phyloP scores from a whole-genome alignment of 495 filamentous ascomycete genomes.

The Hyaloscypha hepaticicola region DNA sequence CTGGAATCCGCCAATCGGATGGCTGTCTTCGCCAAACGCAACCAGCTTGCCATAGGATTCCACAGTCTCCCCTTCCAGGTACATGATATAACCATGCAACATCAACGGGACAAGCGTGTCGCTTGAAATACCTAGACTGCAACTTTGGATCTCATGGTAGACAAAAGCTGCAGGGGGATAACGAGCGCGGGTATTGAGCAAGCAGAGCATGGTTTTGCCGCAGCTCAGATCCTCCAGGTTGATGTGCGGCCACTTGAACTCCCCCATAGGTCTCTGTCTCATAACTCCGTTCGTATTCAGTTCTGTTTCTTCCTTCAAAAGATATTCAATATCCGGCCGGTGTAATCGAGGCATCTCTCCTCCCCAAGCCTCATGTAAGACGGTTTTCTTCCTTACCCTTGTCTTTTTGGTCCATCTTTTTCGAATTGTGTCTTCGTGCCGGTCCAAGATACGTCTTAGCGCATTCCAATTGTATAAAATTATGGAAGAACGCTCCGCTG shows the following conservation, averaged over 20 bases:
- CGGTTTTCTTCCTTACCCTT: slow-evolving; percentile 33
- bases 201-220: slow-evolving; percentile 42
- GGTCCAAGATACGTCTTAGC: slow-evolving; percentile 35
- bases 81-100: slow-evolving; percentile 41
- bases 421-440: slow-evolving; percentile 40
- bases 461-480: slow-evolving; percentile 31
- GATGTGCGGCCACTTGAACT: slow-evolving; percentile 52
- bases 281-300: neutral
- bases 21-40: slow-evolving; percentile 40
- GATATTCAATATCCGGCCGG: neutral
- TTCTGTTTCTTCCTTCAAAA: neutral
- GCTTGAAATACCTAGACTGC: slow-evolving; percentile 24
- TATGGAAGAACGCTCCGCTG: slow-evolving; percentile 2
- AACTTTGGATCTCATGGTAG: neutral
- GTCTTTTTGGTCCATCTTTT: slow-evolving; percentile 47
- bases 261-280: slow-evolving; percentile 26
- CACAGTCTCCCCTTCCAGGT: slow-evolving; percentile 37
- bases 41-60: slow-evolving; percentile 44
- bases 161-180: slow-evolving; percentile 38
- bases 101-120: slow-evolving; percentile 32
- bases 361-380: slow-evolving; percentile 33
- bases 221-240: slow-evolving; percentile 56
- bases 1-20: slow-evolving; percentile 34
- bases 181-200: slow-evolving; percentile 49
- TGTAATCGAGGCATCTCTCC: neutral